Conservation (phyloP, 78 protist species). For the Pigoraptor vietnamica region DNA sequence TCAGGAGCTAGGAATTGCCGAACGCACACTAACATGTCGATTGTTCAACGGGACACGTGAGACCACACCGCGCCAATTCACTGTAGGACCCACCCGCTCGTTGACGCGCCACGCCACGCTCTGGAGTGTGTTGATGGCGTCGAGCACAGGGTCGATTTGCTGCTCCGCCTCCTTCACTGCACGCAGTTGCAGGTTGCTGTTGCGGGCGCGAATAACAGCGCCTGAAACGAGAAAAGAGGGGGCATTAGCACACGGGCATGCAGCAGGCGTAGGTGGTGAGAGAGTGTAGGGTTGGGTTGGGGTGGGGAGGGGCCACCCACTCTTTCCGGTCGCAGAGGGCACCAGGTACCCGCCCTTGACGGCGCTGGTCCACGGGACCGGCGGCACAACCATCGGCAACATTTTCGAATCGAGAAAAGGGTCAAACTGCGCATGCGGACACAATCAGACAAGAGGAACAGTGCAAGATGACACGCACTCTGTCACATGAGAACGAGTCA, state of each 20-base stretch:
- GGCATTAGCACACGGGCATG: not conserved
- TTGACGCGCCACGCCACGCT: slow-evolving; percentile 70
- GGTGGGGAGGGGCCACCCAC: not conserved
- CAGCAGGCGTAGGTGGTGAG: too few species aligned
- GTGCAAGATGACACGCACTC: too few species aligned
- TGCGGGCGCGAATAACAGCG: not conserved
- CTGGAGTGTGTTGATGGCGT: slow-evolving; percentile 47
- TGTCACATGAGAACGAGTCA: not conserved
- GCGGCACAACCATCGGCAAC: slow-evolving; percentile 26
- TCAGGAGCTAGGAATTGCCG: not conserved
- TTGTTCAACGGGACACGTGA: too few species aligned
- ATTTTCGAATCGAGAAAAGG: not conserved
- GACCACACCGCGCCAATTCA: not conserved
- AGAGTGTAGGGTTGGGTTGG: too few species aligned
- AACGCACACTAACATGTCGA: not conserved
- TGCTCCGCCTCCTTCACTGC: not conserved
- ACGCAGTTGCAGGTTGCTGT: not conserved
- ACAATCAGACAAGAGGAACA: too few species aligned
- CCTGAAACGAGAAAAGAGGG: not conserved
- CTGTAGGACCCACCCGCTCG: not conserved
- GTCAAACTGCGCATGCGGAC: not conserved
- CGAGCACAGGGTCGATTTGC: not conserved
- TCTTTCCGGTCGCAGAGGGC: not conserved
- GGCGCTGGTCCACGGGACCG: not conserved
- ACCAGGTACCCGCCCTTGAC: not conserved